phyloP scores from a whole-genome alignment of 2,329 filamentous ascomycete genomes.

The Fonsecaea nubica region DNA sequence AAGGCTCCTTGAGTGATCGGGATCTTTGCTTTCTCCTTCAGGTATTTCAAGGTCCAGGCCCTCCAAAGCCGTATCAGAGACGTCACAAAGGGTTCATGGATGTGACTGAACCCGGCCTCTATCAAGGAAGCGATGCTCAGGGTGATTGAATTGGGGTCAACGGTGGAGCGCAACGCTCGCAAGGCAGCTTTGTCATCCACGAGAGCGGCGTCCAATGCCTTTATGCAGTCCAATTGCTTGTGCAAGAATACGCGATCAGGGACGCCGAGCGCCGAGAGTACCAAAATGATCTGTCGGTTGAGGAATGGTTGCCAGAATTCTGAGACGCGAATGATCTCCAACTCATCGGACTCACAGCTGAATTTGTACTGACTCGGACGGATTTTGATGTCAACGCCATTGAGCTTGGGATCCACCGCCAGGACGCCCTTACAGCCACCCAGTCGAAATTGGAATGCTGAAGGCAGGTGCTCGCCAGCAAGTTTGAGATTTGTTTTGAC shows the following conservation, averaged over 20 bases:
- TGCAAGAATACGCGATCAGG: constrained; percentile 70
- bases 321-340: constrained; percentile 87
- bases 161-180: constrained; percentile 71
- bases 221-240: constrained; percentile 73
- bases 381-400: constrained; percentile 73
- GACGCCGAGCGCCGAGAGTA: constrained; percentile 81
- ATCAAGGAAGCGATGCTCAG: constrained; percentile 77
- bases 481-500: constrained; percentile 74
- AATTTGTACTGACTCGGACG: constrained; percentile 91
- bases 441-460: constrained; percentile 88
- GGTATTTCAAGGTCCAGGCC: constrained; percentile 83
- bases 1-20: constrained; percentile 83
- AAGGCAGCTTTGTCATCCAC: constrained; percentile 68
- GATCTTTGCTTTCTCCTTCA: constrained; percentile 93
- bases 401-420: constrained; percentile 72
- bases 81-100: constrained; percentile 78
- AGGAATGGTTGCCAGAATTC: constrained; percentile 77
- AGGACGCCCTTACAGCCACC: constrained; percentile 92
- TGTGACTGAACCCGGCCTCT: constrained; percentile 75
- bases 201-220: constrained; percentile 72
- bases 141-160: constrained; percentile 86
- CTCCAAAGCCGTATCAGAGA: constrained; percentile 84
- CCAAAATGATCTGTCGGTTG: constrained; percentile 86
- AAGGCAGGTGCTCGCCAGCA: constrained; percentile 66
- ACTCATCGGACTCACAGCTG: constrained; percentile 67